Conservation (phyloP, 352 stramenopile species). For the Plasmopara muralis region DNA sequence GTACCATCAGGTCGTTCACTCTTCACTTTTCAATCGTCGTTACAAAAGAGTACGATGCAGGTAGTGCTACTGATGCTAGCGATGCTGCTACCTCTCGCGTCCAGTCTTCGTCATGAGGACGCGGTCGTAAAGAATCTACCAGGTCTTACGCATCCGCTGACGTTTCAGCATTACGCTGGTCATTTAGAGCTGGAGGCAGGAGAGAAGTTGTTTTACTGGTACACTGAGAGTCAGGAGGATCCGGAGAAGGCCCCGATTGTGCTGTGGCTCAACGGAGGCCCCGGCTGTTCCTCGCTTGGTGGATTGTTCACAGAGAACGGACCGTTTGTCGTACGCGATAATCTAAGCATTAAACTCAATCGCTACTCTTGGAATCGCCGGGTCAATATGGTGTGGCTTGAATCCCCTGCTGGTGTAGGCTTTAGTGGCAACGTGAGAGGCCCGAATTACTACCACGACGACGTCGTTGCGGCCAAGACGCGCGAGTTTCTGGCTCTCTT, state of each 20-base stretch:
- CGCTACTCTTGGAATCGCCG: conserved; percentile 75
- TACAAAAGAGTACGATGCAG: conserved; percentile 29
- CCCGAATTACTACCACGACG: conserved; percentile 76
- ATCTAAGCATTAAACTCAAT: conserved; percentile 55
- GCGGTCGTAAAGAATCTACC: conserved; percentile 47
- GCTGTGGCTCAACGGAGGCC: conserved; percentile 77
- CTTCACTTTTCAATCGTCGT: conserved; percentile 11
- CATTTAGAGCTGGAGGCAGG: conserved; percentile 43
- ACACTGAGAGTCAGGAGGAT: conserved; percentile 56
- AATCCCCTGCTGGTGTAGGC: conserved; percentile 65
- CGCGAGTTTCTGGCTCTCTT: conserved; percentile 73
- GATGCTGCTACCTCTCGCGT: conserved; percentile 7
- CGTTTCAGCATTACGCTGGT: conserved; percentile 69
- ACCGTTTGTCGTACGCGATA: conserved; percentile 54
- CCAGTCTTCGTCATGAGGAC: conserved; percentile 30
- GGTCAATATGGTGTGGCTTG: conserved; percentile 72
- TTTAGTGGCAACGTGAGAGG: conserved; percentile 59
- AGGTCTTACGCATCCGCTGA: conserved; percentile 29
- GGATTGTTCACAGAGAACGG: conserved; percentile 66
- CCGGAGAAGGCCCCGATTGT: conserved; percentile 61
- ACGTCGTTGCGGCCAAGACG: conserved; percentile 62
- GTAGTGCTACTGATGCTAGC: conserved; percentile 33
- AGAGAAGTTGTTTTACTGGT: conserved; percentile 81
- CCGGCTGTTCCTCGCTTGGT: conserved; percentile 66
- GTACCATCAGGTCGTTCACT: too few relatives aligned